These are phyloP conservation scores for Didymella sp. DNA, from an alignment of 2,329 filamentous ascomycete species.

Conservation along the genomic window DNA sequence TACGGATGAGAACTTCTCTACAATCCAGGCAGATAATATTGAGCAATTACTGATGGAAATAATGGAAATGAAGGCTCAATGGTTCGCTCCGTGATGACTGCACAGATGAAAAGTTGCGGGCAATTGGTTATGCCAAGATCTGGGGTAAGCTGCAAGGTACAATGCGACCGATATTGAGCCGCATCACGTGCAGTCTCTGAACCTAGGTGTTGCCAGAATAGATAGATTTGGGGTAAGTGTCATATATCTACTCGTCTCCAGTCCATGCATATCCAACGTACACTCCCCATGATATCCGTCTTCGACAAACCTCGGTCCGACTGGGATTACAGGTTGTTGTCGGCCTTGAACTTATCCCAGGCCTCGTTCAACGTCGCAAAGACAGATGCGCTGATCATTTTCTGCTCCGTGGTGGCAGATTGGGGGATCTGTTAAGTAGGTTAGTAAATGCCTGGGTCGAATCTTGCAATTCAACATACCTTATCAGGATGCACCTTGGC, in stretches of 20 bases:
- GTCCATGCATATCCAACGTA: background rate
- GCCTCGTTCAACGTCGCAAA: conserved; percentile 71
- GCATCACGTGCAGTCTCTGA: conserved; percentile 16
- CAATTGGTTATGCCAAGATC: conserved; percentile 31
- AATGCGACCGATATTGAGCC: conserved; percentile 21
- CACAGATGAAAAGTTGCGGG: conserved; percentile 25
- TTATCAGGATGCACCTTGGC: conserved; percentile 98
- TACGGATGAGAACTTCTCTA: background rate
- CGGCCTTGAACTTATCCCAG: conserved; percentile 72
- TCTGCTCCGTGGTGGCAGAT: conserved; percentile 69
- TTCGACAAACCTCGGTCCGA: too few relatives aligned
- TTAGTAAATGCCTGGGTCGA: conserved; percentile 1
- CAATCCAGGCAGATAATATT: background rate
- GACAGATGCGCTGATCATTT: conserved; percentile 70
- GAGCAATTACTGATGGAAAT: background rate
- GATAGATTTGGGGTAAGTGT: background rate
- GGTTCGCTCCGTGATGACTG: conserved; percentile 24
- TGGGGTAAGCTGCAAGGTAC: conserved; percentile 31
- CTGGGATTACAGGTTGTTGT: conserved; percentile 55
- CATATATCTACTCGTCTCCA: background rate
- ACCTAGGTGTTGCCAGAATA: background rate
- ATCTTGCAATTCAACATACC: conserved; percentile 60
- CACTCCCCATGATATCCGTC: background rate
- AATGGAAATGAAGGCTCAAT: background rate
- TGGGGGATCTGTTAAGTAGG: conserved; percentile 60